A percentile compares a stretch with the other conserved stretches of the same genome.
Conservation (phyloP, 257 asterid genomes). For the Gentiana straminea region DNA sequence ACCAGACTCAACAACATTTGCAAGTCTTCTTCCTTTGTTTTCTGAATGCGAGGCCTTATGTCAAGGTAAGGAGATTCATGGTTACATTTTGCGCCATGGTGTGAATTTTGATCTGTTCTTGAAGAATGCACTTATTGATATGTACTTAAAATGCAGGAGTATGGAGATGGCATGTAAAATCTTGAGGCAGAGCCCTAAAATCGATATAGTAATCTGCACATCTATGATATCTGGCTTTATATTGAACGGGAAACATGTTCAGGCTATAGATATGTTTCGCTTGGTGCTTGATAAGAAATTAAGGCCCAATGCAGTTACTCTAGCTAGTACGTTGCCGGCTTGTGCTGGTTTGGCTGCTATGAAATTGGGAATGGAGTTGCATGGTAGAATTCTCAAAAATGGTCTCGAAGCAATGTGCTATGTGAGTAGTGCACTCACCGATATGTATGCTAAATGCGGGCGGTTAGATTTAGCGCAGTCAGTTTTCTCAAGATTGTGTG, state of each 20-base stretch:
- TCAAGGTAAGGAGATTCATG: constrained; percentile 63
- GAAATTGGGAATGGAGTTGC: constrained; percentile 63
- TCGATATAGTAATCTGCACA: constrained; percentile 65
- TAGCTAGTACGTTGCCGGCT: constrained; percentile 77
- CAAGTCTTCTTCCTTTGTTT: constrained; percentile 68
- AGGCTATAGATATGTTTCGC: constrained; percentile 51
- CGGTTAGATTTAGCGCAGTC: constrained; percentile 46
- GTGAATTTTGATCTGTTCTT: constrained; percentile 53
- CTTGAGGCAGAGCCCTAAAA: constrained; percentile 33
- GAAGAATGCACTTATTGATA: constrained; percentile 74
- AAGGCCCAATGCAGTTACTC: constrained; percentile 80
- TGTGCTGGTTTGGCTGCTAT: constrained; percentile 62
- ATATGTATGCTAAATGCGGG: constrained; percentile 91
- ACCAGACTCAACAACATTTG: constrained; percentile 71
- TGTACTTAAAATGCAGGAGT: constrained; percentile 70
- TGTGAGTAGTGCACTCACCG: constrained; percentile 67
- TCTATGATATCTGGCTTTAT: constrained; percentile 79
- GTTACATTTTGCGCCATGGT: constrained; percentile 47
- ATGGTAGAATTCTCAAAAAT: constrained; percentile 38
- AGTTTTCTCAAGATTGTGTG: constrained; percentile 42
- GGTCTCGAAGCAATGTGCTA: constrained; percentile 53
- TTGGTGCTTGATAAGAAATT: constrained; percentile 37
- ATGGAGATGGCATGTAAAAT: constrained; percentile 47
- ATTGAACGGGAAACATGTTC: constrained; percentile 59
- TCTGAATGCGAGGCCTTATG: constrained; percentile 27